Evolutionary conservation across 495 filamentous ascomycete species (phyloP), one percentile per base, ranked within the genome.

Genomic region (Penicillium verhagenii): DNA sequence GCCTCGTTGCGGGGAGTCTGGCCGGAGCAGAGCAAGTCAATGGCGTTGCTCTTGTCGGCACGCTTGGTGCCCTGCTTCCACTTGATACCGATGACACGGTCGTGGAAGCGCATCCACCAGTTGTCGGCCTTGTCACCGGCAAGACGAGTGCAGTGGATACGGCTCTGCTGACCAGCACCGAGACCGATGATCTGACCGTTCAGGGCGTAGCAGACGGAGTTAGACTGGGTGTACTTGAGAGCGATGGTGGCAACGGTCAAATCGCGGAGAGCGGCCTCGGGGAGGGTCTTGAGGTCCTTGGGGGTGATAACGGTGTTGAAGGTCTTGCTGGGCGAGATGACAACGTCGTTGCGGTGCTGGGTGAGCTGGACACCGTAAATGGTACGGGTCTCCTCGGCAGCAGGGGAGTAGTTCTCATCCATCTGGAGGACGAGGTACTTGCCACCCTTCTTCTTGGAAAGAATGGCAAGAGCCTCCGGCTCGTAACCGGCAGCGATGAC

Each of bases 51-150:
- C 81, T 97, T 98, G 69, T 97, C 93, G 33, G 94, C 82, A 38
- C 95, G 84, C 83, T 97, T 97, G 63, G 88, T 89, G 50, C 94
- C 93, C 72, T 93, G 91, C 83, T 96, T 97, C 88, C 89, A 98
- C 77, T 93, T 91, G 71, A 97, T 84, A 65, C 80, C 79, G 28
- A 96, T 79, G 6, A 92, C 85, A 31, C 89, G 88, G 47, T 90
- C 86, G 77, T 96, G 88, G 82, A 96, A 97, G 61, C 94, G 87
- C 76, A 97, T 86, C 94, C 94, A 98, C 94, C 94, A 98, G 79
- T 93, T 96, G 73, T 98, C 94, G 45, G 92, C 90, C 79, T 98
- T 98, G 77, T 96, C 94, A 58, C 95, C 94, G n/a, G 94, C 94
- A 38, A 98, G 82, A 57, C 94, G 87, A 23, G 94, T 98, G 81